Conservation (phyloP, 176 grass and related monocot genomes). For the Triticum turgidum region DNA sequence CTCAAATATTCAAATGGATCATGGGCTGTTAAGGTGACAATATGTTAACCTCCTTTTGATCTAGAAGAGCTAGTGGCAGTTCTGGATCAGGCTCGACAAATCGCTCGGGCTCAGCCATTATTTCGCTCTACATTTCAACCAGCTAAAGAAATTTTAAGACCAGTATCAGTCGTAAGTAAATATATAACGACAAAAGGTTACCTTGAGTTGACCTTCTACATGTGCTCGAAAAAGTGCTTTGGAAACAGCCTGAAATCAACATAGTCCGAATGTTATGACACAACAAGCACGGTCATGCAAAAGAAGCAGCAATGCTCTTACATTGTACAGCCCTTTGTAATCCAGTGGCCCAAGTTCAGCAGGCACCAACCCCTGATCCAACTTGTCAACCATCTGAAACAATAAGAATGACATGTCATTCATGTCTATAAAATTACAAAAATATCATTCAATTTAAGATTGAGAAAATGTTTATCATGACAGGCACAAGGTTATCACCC, state of each 20-base stretch:
- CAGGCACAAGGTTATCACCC: neutral
- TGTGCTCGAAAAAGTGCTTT: constrained; percentile 96
- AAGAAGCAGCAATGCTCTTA: constrained; percentile 34
- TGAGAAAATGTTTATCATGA: constrained; percentile 4
- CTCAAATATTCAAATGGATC: constrained; percentile 2
- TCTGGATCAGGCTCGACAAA: constrained; percentile 98
- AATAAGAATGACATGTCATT: neutral
- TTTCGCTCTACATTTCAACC: constrained; percentile 75
- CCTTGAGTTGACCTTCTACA: constrained; percentile 99
- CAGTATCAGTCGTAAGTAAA: constrained; percentile 19
- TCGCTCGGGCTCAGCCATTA: constrained; percentile 95
- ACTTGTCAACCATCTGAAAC: constrained; percentile 94
- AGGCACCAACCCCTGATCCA: constrained; percentile 83
- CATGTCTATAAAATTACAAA: constrained; percentile 14
- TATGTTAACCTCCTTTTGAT: constrained; percentile 91
- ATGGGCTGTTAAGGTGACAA: neutral
- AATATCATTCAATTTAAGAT: constrained; percentile 24
- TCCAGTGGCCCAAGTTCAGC: constrained; percentile 86
- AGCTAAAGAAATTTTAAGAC: constrained; percentile 45
- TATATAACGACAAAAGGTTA: constrained; percentile 38
- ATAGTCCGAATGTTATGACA: constrained; percentile 23
- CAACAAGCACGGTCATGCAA: constrained; percentile 23
- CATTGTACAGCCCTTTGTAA: constrained; percentile 88
- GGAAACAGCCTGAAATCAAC: constrained; percentile 71
- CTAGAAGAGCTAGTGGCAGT: constrained; percentile 93